phyloP scores from a whole-genome alignment of 345 rosid species.

The Erodium maritimum region DNA sequence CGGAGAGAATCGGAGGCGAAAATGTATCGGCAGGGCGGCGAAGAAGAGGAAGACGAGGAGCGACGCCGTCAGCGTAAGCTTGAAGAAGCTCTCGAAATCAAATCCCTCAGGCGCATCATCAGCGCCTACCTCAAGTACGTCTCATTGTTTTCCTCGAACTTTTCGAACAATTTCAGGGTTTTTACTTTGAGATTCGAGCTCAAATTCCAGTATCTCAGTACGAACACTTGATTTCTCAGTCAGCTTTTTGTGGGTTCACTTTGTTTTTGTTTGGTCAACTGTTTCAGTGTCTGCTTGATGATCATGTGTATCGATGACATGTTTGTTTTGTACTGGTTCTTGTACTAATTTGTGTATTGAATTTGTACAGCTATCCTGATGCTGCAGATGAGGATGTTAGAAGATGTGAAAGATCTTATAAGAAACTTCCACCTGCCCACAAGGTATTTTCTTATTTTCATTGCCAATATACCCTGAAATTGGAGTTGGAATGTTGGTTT shows the following conservation, averaged over 20 bases:
- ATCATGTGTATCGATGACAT: neutral
- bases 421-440: conserved; percentile 65
- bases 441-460: conserved; percentile 33
- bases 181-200: neutral
- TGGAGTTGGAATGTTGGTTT: neutral
- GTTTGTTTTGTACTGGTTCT: too few relatives aligned
- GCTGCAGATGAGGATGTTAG: conserved; percentile 81
- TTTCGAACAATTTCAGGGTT: neutral
- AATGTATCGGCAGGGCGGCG: conserved; percentile 9
- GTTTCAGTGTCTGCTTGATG: neutral
- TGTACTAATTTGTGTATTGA: neutral
- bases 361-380: conserved; percentile 56
- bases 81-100: conserved; percentile 88
- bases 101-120: conserved; percentile 90
- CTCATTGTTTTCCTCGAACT: neutral
- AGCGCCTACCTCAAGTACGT: conserved; percentile 86
- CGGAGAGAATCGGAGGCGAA: conserved; percentile 4
- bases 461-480: too few relatives aligned
- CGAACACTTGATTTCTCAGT: neutral
- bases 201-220: neutral
- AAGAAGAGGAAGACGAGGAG: conserved; percentile 46
- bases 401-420: conserved; percentile 65
- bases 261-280: neutral
- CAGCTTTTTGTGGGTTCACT: neutral
- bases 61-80: conserved; percentile 57